Evolutionary conservation across 2,329 filamentous ascomycete genomes (phyloP).

Genomic region (Cladosporium sp.): DNA sequence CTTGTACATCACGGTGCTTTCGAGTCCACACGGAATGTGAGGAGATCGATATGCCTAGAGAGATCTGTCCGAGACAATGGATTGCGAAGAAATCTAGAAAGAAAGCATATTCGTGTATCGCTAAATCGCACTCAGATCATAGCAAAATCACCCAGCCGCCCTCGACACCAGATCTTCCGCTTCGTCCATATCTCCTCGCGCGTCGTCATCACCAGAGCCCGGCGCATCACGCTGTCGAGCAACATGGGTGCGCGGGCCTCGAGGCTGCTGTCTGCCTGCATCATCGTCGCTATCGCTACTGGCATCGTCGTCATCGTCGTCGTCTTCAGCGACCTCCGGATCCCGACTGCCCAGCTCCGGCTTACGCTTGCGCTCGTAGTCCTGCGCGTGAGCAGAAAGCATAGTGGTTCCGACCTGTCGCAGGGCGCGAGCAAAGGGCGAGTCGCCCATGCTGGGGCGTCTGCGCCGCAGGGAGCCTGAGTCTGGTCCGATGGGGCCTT

Average conservation of each 20-base stretch:
- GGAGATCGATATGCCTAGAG: no score
- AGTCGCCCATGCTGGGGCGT: conserved; percentile 20
- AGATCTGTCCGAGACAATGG: no score
- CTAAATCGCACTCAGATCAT: no score
- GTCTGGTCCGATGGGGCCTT: conserved; percentile 12
- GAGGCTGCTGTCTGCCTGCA: conserved; percentile 1
- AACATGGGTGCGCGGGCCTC: neutral
- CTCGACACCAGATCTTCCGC: conserved; percentile 3
- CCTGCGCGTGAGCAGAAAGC: conserved; percentile 77
- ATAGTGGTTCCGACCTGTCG: conserved; percentile 61
- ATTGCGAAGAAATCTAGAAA: no score
- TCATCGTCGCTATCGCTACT: conserved; percentile 8
- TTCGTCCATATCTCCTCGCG: neutral
- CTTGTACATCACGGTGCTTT: no score
- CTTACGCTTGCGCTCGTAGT: conserved; percentile 76
- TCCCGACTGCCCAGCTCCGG: conserved; percentile 32
- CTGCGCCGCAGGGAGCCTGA: conserved; percentile 12
- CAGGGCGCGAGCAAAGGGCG: conserved; percentile 38
- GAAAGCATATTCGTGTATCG: no score
- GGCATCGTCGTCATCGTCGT: conserved; percentile 20
- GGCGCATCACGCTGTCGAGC: neutral
- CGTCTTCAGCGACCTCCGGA: conserved; percentile 26
- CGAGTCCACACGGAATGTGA: no score
- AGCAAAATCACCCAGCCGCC: neutral
- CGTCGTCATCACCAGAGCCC: conserved; percentile 1